phyloP scores from a whole-genome alignment of 2,329 filamentous ascomycete genomes.

The Pseudocercospora fijiensis region DNA sequence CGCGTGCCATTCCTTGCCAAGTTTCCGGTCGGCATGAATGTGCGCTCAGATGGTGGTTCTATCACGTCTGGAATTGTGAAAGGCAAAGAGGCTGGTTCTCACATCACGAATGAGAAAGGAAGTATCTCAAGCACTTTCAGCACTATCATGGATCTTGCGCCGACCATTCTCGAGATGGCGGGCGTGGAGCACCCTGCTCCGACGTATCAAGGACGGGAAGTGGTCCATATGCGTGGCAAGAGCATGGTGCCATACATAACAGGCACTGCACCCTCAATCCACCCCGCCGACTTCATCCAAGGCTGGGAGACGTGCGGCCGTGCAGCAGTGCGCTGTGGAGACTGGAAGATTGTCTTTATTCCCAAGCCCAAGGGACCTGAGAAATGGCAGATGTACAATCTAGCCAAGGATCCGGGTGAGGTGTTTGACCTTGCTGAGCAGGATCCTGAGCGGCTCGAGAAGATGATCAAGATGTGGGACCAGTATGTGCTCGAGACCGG shows the following conservation, averaged over 20 bases:
- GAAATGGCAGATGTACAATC: slow-evolving; percentile 59
- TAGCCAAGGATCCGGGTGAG: slow-evolving; percentile 54
- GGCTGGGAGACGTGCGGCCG: slow-evolving; percentile 59
- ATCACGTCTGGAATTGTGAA: slow-evolving; percentile 51
- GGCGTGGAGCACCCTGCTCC: slow-evolving; percentile 55
- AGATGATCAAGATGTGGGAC: slow-evolving; percentile 57
- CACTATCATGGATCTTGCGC: slow-evolving; percentile 46
- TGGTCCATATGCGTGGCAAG: slow-evolving; percentile 54
- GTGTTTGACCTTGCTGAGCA: slow-evolving; percentile 40
- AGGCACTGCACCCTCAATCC: slow-evolving; percentile 42
- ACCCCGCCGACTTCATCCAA: slow-evolving; percentile 53
- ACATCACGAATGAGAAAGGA: slow-evolving; percentile 25
- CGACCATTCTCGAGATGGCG: slow-evolving; percentile 50
- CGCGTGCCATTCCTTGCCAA: slow-evolving; percentile 54
- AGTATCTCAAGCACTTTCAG: slow-evolving; percentile 54
- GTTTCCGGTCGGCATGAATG: slow-evolving; percentile 31
- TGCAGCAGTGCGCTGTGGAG: slow-evolving; percentile 55
- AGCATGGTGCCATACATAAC: slow-evolving; percentile 49
- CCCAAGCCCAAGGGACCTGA: slow-evolving; percentile 57
- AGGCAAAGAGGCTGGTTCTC: slow-evolving; percentile 32
- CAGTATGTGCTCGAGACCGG: slow-evolving; percentile 60
- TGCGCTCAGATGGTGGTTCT: slow-evolving; percentile 22
- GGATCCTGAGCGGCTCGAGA: slow-evolving; percentile 46
- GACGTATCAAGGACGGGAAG: slow-evolving; percentile 50
- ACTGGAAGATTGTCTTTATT: slow-evolving; percentile 60